Evolutionary conservation across 179 eudicot species (phyloP).

Genomic region (Vitellaria paradoxa): DNA sequence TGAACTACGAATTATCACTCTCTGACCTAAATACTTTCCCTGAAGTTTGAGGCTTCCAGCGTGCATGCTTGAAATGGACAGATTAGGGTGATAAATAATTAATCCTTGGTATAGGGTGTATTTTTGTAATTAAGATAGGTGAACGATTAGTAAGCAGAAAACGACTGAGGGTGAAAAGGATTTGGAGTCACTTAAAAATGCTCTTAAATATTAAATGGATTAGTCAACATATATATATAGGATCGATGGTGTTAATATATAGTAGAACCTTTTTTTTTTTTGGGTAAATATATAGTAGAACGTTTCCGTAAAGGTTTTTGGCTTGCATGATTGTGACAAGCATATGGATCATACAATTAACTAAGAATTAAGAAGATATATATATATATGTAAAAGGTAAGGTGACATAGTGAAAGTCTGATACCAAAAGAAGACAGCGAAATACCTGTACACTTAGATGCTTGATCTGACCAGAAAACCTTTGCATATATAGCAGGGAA

Average conservation of each 20-base stretch:
- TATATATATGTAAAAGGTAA: background rate
- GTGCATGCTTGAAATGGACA: background rate
- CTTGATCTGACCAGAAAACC: background rate
- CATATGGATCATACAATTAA: background rate
- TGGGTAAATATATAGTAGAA: too few relatives aligned
- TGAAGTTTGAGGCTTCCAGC: background rate
- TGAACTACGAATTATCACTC: background rate
- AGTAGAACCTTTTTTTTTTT: too few relatives aligned
- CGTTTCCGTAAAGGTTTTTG: background rate
- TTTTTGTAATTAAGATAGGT: background rate
- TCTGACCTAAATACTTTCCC: background rate
- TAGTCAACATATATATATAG: background rate
- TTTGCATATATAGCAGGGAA: background rate
- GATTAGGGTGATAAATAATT: background rate
- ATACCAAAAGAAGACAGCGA: background rate
- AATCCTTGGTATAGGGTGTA: background rate
- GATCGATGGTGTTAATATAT: background rate
- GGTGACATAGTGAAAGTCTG: background rate
- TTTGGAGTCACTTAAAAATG: background rate
- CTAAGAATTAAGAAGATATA: background rate
- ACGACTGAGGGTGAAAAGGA: conserved; percentile 13
- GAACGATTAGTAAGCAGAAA: background rate
- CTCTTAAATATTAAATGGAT: background rate
- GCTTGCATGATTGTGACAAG: conserved; percentile 13
- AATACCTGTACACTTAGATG: background rate